Conservation (phyloP, 495 filamentous ascomycete genomes). For the Penicillium coffeae region DNA sequence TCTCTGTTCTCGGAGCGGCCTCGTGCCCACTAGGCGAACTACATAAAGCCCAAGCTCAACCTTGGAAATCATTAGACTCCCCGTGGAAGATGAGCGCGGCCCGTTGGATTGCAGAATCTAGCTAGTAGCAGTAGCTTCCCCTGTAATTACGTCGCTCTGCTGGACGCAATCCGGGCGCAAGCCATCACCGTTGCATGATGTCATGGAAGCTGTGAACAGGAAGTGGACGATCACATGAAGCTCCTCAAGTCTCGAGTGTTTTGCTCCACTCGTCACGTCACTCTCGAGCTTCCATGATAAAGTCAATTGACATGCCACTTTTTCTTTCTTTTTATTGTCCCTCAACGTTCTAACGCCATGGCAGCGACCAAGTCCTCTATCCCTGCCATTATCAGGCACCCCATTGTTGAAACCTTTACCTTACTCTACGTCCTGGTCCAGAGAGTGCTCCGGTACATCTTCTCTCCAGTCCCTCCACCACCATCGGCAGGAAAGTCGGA, state of each 20-base stretch:
- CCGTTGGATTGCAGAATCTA: too few relatives aligned
- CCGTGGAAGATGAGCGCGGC: too few relatives aligned
- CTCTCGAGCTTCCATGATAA: slow-evolving; percentile 1
- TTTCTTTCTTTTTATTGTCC: background rate
- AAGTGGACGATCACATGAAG: slow-evolving; percentile 10
- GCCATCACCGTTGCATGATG: too few relatives aligned
- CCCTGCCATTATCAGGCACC: slow-evolving; percentile 24
- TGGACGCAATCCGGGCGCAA: too few relatives aligned
- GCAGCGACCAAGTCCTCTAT: slow-evolving; percentile 6
- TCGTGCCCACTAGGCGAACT: too few relatives aligned
- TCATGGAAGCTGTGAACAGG: too few relatives aligned
- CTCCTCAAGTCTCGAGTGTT: background rate
- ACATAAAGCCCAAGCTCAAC: too few relatives aligned
- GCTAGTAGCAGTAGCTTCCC: too few relatives aligned
- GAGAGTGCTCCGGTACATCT: slow-evolving; percentile 58
- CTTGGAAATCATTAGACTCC: too few relatives aligned
- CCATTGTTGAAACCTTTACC: slow-evolving; percentile 41
- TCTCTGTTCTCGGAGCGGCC: too few relatives aligned
- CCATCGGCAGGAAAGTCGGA: slow-evolving; percentile 43
- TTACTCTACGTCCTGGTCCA: slow-evolving; percentile 67
- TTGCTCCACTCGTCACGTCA: slow-evolving; percentile 15
- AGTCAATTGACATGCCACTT: background rate
- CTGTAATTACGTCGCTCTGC: too few relatives aligned
- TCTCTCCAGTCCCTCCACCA: slow-evolving; percentile 67
- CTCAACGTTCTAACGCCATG: background rate